Base-by-base conservation (phyloP, 2,329 filamentous ascomycete species). In the Aspergillus luchuensis region DNA sequence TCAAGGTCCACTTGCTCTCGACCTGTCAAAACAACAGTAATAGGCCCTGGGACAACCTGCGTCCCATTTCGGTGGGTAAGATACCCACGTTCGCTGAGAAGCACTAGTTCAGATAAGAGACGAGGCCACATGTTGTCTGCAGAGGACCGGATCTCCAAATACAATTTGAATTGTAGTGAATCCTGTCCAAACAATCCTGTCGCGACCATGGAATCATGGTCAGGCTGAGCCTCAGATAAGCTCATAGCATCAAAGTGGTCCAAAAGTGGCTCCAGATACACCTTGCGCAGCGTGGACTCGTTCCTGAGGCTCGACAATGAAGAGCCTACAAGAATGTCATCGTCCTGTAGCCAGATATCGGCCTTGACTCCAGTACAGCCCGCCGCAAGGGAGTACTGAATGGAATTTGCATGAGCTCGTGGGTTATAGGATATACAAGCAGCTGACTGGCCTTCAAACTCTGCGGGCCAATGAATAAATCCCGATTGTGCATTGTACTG, bases 331-430 rank as follows among this genome's bases (percentile, higher is more conserved):
- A 69, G 60, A 38, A 74, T 61, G 21, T 67, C 56, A 36, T 63
- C 56, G n/a, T 62, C 50, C 33, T 67, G 61, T 33, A 71, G 63
- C 69, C 70, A 71, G 17, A 74, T 45, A 25, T 70, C 66, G 15
- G 63, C 69, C 38, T 65, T 69, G 47, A 70, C 60, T 1, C 72
- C 69, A 30, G 67, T 62, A 47, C 72, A 74, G 48, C 70, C 69
- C 11, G 66, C 65, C 19, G 56, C 57, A 45, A 69, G 55, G 11
- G 66, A 66, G 23, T 67, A 61, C 38, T 67, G 58, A 7, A 74
- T 61, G 8, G 67, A 62, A 51, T 67, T 62, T 15, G 57, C 39
- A 28, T 61, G 63, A 1, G 65, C 58, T 41, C 62, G 63, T 13
- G 66, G 65, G 51, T 63, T 55, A 11, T 67, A 64, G 25, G 69